A percentile compares a stretch with the other conserved stretches of the same genome.
These are phyloP conservation scores for Saccharomycopsis amapae DNA, from an alignment of 805 yeast genomes.

Conservation along the genomic window DNA sequence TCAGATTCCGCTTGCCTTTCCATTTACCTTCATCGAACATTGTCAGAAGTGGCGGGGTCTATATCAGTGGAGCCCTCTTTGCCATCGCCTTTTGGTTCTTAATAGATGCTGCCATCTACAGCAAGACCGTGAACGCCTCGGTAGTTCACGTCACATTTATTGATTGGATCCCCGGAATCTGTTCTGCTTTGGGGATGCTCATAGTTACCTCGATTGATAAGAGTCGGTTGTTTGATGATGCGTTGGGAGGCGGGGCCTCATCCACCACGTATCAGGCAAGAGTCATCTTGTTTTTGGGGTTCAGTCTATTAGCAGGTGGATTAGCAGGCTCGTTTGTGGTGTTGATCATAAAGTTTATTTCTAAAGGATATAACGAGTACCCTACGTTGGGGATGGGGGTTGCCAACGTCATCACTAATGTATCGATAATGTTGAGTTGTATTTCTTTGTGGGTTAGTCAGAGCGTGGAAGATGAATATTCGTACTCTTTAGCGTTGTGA, in stretches of 20 bases:
- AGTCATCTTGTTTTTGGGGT: constrained; percentile 83
- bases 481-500: constrained; percentile 80
- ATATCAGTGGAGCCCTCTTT: constrained; percentile 67
- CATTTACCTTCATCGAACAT: constrained; percentile 64
- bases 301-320: constrained; percentile 89
- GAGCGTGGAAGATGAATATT: constrained; percentile 92
- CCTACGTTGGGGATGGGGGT: constrained; percentile 95
- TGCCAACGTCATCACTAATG: constrained; percentile 75
- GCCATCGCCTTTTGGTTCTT: constrained; percentile 87
- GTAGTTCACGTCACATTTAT: constrained; percentile 81
- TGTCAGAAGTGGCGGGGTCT: constrained; percentile 67
- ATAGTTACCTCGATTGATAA: constrained; percentile 48
- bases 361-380: constrained; percentile 64
- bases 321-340: constrained; percentile 88
- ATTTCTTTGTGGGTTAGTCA: constrained; percentile 88
- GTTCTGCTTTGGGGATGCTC: constrained; percentile 85
- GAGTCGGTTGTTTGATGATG: constrained; percentile 32
- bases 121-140: constrained; percentile 79
- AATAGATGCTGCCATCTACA: constrained; percentile 81
- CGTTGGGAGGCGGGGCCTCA: constrained; percentile 25
- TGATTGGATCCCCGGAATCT: constrained; percentile 92
- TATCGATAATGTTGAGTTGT: constrained; percentile 81
- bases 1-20: constrained; percentile 56
- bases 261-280: constrained; percentile 90
- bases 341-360: constrained; percentile 72